Evolutionary conservation across 768 basidiomycete species (phyloP), one percentile per base, ranked within the genome.

Genomic region (Naganishia onofrii): DNA sequence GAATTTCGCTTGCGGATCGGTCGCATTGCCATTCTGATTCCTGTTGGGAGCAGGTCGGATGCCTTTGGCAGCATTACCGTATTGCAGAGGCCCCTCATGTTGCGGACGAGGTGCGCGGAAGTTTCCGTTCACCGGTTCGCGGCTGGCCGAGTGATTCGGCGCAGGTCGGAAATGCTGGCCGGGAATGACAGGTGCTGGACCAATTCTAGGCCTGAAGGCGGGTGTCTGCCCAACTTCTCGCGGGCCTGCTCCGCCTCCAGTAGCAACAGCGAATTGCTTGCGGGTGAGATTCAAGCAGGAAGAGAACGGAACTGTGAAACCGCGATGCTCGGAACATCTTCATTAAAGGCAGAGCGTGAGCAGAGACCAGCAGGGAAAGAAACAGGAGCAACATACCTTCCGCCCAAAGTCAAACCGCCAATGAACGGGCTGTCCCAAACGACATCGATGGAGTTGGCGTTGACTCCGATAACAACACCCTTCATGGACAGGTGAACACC

Each of bases 361-460:
- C 34, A 28, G 10, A 55, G 32, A 29, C 28, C 2, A 34, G 12
- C 17, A 46, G 23, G 34, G 38, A 17, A 56, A 42, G 44, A 15
- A 17, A 9, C 32, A 90, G 2, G 9, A 31, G 7, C 23, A 7
- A 36, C 42, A 42, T 63, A 63, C 60, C 93, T 85, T 75, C 91
- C 91, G 3, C 88, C 88, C 13, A 98, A 83, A 0, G 91, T 96
- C 2, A 86, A 85, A 8, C 96, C 96, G 26, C 92, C 88, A 87
- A 99, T 91, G 82, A 99, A 98, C 0, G 92, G 86, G 28, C 90
- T 88, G 79, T 99, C 96, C 91, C 96, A 98, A 0, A 95, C 86
- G 28, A 98, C 90, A 79, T 98, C 96, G 86, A 98, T 90, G 3
- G 89, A 87, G 77, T 89, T 90, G 2, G 88, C 82, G 75, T 89